Evolutionary conservation across 1,284 basidiomycete genomes (phyloP).

Genomic region (Austropuccinia psidii): DNA sequence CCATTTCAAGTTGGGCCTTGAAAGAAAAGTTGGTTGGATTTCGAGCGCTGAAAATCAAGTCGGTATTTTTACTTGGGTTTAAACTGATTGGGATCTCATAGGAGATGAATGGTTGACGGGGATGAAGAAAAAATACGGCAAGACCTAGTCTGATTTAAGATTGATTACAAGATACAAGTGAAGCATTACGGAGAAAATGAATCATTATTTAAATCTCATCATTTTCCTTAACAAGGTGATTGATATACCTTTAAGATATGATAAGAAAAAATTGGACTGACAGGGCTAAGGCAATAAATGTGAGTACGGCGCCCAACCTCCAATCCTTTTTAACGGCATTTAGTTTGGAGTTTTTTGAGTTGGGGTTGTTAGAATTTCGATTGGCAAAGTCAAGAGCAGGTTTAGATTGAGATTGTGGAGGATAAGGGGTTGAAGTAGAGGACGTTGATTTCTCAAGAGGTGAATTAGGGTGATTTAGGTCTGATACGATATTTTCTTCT

Average conservation of each 20-base stretch:
- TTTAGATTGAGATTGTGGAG: neutral
- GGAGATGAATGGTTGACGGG: constrained; percentile 20
- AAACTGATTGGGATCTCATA: constrained; percentile 14
- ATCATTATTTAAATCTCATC: neutral
- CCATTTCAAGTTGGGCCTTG: constrained; percentile 1
- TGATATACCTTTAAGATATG: neutral
- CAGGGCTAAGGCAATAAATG: constrained; percentile 12
- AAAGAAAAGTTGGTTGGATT: constrained; percentile 25
- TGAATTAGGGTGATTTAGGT: neutral
- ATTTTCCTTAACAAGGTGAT: neutral
- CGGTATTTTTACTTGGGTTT: neutral
- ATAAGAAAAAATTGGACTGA: neutral
- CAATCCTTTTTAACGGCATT: constrained; percentile 5
- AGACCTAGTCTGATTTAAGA: constrained; percentile 15
- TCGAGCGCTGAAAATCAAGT: neutral
- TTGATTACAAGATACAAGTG: neutral
- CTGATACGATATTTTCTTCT: neutral
- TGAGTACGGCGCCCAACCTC: constrained; percentile 15
- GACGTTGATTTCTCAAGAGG: neutral
- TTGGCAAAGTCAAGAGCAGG: neutral
- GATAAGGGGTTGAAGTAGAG: too few species aligned
- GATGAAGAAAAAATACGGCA: constrained; percentile 14
- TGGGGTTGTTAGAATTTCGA: neutral
- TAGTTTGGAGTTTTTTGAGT: neutral
- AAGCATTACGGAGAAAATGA: neutral